These are phyloP conservation scores for Radiomyces spectabilis DNA, from an alignment of 192 early-diverging fungal genomes.

Conservation along the genomic window DNA sequence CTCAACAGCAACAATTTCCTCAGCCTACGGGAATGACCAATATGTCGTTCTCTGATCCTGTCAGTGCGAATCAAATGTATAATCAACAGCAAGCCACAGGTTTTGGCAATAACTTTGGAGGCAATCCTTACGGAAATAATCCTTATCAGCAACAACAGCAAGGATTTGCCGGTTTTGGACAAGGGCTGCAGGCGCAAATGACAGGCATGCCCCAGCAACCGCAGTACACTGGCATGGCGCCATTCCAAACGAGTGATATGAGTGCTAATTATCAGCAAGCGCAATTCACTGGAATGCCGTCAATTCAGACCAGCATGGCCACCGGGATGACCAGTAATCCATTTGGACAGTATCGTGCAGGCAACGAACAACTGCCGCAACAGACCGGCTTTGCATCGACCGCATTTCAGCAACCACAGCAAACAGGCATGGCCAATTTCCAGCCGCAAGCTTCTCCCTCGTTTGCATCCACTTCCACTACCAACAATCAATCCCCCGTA, in stretches of 20 bases:
- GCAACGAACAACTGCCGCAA: conserved; percentile 1
- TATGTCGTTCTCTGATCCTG: neutral
- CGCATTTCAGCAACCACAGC: neutral
- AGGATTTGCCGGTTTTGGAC: conserved; percentile 3
- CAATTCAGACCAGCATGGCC: conserved; percentile 5
- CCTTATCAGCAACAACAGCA: conserved; percentile 26
- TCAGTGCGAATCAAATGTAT: neutral
- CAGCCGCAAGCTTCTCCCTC: too few species aligned
- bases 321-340: conserved; percentile 15
- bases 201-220: conserved; percentile 17
- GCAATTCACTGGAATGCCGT: neutral
- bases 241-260: conserved; percentile 4
- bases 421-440: neutral
- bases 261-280: neutral
- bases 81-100: neutral
- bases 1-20: conserved; percentile 6
- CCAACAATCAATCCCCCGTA: neutral
- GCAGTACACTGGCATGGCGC: conserved; percentile 6
- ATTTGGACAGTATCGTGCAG: conserved; percentile 7
- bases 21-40: neutral
- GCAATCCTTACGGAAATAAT: neutral
- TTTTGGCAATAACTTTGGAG: neutral
- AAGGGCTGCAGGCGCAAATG: conserved; percentile 19
- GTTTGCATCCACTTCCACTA: neutral
- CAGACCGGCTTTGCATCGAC: neutral